Conservation (phyloP, 176 grass and related monocot genomes). For the Carex myosuroides region DNA sequence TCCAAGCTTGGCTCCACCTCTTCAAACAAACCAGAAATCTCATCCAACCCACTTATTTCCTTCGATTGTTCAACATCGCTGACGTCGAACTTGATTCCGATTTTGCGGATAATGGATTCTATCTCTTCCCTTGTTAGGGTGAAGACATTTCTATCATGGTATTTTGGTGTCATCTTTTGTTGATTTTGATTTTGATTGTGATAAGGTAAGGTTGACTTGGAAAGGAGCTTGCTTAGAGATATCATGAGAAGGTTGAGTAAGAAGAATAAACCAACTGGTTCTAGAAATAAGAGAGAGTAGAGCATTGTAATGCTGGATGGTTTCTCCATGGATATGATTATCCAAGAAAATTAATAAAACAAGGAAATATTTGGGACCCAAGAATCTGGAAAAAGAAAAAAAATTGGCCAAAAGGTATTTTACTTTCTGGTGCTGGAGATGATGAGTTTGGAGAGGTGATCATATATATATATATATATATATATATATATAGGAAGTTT, state of each 20-base stretch:
- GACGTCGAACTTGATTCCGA: slow-evolving; percentile 19
- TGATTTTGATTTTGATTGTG: neutral
- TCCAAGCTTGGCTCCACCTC: slow-evolving; percentile 66
- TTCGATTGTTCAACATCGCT: neutral
- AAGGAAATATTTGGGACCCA: neutral
- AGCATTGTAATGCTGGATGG: neutral
- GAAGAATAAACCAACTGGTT: slow-evolving; percentile 25
- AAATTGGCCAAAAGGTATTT: neutral
- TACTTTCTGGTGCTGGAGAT: neutral
- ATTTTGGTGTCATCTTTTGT: neutral
- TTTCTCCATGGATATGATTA: slow-evolving; percentile 38
- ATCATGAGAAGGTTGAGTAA: slow-evolving; percentile 31
- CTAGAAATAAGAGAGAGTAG: slow-evolving; percentile 20
- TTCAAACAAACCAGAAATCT: slow-evolving; percentile 32
- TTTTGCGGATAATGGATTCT: slow-evolving; percentile 25
- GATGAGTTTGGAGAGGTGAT: neutral
- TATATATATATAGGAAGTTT: slow-evolving; percentile 1
- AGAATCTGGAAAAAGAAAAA: neutral
- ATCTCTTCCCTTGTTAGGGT: slow-evolving; percentile 29
- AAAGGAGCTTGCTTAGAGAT: slow-evolving; percentile 24
- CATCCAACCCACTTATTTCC: neutral
- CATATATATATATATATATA: neutral
- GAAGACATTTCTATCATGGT: neutral
- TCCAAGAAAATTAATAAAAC: neutral
- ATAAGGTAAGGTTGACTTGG: slow-evolving; percentile 1